Evolutionary conservation across 441 rosid genomes (phyloP).

Genomic region (Capsella rubella): DNA sequence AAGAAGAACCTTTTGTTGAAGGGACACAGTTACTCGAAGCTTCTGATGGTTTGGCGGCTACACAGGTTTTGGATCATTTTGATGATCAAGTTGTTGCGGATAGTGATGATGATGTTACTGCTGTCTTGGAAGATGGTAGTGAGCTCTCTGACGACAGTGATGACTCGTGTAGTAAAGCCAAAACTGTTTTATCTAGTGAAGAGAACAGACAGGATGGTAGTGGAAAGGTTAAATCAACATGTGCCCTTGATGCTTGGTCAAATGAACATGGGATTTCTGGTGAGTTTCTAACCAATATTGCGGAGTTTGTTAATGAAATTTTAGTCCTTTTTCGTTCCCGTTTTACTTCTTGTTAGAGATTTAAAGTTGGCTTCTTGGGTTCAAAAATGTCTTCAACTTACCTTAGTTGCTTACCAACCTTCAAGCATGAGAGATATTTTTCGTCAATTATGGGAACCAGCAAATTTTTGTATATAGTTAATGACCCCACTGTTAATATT

Average conservation of each 20-base stretch:
- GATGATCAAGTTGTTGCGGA: constrained; percentile 41
- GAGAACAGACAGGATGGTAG: constrained; percentile 5
- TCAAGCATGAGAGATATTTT: constrained; percentile 7
- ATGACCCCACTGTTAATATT: not conserved
- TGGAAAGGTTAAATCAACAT: constrained; percentile 14
- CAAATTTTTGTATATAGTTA: not conserved
- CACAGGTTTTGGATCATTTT: constrained; percentile 56
- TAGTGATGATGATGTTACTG: constrained; percentile 42
- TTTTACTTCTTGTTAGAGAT: not conserved
- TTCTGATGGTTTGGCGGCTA: constrained; percentile 47
- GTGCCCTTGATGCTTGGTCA: constrained; percentile 7
- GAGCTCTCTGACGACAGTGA: constrained; percentile 27
- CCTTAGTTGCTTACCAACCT: constrained; percentile 25
- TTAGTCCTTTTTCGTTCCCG: constrained; percentile 8
- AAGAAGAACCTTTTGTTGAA: constrained; percentile 45
- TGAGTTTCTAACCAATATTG: constrained; percentile 30
- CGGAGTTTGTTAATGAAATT: constrained; percentile 2
- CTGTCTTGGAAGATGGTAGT: constrained; percentile 22
- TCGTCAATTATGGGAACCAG: not conserved
- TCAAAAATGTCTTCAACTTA: constrained; percentile 13
- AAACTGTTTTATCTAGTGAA: constrained; percentile 16
- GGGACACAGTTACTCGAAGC: constrained; percentile 54
- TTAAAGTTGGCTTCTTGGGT: constrained; percentile 2
- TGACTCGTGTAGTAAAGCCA: constrained; percentile 4
- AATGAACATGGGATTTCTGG: constrained; percentile 33